phyloP scores from a whole-genome alignment of 2,329 filamentous ascomycete species.

The Lecanicillium sp. region DNA sequence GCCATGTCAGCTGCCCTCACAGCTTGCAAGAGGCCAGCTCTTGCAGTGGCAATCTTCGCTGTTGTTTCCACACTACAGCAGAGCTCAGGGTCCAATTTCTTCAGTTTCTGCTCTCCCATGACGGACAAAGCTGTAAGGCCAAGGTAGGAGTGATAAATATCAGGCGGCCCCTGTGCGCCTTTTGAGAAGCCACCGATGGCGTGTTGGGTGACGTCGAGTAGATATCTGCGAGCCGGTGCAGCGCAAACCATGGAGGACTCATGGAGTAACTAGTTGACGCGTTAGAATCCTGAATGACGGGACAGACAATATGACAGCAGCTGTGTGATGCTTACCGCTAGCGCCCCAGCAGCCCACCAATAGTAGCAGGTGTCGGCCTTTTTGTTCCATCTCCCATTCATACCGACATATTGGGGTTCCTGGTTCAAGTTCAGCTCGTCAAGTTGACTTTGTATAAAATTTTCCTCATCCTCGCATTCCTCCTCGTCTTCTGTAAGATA shows the following conservation, averaged over 20 bases:
- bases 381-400: slow-evolving; percentile 90
- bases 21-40: slow-evolving; percentile 26
- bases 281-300: slow-evolving; percentile 18
- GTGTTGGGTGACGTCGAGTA: slow-evolving; percentile 83
- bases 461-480: slow-evolving; percentile 35
- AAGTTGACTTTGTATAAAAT: slow-evolving; percentile 26
- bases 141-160: slow-evolving; percentile 84
- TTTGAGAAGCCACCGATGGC: slow-evolving; percentile 78
- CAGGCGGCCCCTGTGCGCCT: slow-evolving; percentile 57
- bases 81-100: slow-evolving; percentile 63
- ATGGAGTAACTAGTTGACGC: slow-evolving; percentile 43
- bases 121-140: slow-evolving; percentile 74
- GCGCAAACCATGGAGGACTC: slow-evolving; percentile 50
- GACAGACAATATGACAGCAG: background rate
- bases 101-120: slow-evolving; percentile 62
- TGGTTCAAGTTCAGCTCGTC: slow-evolving; percentile 25
- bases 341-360: slow-evolving; percentile 77
- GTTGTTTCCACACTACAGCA: slow-evolving; percentile 62
- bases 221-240: slow-evolving; percentile 61
- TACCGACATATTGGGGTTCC: slow-evolving; percentile 52
- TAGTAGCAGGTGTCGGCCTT: slow-evolving; percentile 90
- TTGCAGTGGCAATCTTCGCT: slow-evolving; percentile 39
- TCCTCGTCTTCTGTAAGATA: slow-evolving; percentile 42
- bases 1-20: slow-evolving; percentile 2
- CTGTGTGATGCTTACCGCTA: slow-evolving; percentile 33